Percentiles rank a stretch among this genome's conserved stretches.
phyloP scores from a whole-genome alignment of 1,284 basidiomycete genomes.

The Phaffia rhodozyma region DNA sequence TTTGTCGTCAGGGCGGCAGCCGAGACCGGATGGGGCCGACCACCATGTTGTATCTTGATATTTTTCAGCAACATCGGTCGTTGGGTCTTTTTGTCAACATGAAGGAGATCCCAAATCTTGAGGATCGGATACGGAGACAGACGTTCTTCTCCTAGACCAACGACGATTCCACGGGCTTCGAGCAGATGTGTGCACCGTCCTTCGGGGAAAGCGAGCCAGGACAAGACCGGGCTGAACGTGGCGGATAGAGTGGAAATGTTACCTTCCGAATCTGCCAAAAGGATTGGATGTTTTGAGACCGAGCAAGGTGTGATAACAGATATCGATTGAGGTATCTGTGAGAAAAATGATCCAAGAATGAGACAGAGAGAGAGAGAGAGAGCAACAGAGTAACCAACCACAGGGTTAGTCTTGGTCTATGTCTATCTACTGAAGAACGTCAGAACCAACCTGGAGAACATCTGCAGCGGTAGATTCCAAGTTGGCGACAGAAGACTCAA shows the following conservation, averaged over 20 bases:
- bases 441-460: no score
- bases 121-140: conserved; percentile 58
- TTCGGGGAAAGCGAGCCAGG: conserved; percentile 10
- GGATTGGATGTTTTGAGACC: conserved; percentile 39
- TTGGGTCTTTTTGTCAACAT: conserved; percentile 57
- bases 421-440: no score
- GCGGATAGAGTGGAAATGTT: conserved; percentile 28
- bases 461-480: no score
- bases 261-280: conserved; percentile 72
- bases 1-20: conserved; percentile 64
- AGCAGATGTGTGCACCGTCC: conserved; percentile 54
- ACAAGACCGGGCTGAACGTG: not conserved
- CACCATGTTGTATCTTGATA: conserved; percentile 60
- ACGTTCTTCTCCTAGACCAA: conserved; percentile 80
- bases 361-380: not conserved
- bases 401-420: no score
- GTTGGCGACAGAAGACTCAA: no score
- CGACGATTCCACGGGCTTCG: conserved; percentile 60
- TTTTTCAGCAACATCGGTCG: conserved; percentile 60
- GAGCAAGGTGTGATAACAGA: conserved; percentile 52
- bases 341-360: conserved; percentile 7
- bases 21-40: conserved; percentile 71
- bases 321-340: conserved; percentile 55
- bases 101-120: conserved; percentile 78
- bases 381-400: no score